Percentiles rank a stretch among this genome's conserved stretches.
phyloP scores from a whole-genome alignment of 192 early-diverging fungal genomes.

The Entrophospora sp. region DNA sequence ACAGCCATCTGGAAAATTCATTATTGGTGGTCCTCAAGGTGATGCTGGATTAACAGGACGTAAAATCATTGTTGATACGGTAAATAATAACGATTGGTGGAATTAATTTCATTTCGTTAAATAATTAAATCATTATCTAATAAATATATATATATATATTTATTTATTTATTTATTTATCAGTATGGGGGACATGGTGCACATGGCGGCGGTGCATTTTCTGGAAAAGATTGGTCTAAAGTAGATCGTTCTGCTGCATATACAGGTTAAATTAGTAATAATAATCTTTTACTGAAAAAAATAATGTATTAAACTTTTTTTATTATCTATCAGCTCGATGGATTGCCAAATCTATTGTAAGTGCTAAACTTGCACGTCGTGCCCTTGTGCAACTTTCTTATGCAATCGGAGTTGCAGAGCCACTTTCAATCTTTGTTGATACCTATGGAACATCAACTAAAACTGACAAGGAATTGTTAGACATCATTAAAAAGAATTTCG shows the following conservation, averaged over 20 bases:
- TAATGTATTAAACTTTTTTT: background rate
- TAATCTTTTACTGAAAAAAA: background rate
- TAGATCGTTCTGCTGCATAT: conserved; percentile 97
- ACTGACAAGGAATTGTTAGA: conserved; percentile 81
- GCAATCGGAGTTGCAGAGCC: conserved; percentile 98
- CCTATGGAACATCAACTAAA: conserved; percentile 91
- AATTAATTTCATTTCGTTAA: too few relatives aligned
- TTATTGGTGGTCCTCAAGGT: conserved; percentile 99
- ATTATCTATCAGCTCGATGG: conserved; percentile 62
- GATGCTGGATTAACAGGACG: conserved; percentile 99
- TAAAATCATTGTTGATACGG: conserved; percentile 62
- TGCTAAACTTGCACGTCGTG: conserved; percentile 87
- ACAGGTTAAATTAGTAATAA: conserved; percentile 34
- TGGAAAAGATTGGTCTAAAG: conserved; percentile 99
- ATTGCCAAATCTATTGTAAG: conserved; percentile 95
- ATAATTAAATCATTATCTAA: background rate
- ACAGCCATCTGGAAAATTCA: conserved; percentile 97
- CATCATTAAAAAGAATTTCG: conserved; percentile 98
- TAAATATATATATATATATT: background rate
- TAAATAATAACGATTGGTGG: background rate
- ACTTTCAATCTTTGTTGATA: conserved; percentile 91
- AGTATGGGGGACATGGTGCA: conserved; percentile 88
- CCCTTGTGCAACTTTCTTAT: conserved; percentile 94
- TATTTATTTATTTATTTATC: background rate
- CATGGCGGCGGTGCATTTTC: conserved; percentile 98